Evolutionary conservation across 192 early-diverging fungal genomes (phyloP).

Genomic region (Coemansia sp.): DNA sequence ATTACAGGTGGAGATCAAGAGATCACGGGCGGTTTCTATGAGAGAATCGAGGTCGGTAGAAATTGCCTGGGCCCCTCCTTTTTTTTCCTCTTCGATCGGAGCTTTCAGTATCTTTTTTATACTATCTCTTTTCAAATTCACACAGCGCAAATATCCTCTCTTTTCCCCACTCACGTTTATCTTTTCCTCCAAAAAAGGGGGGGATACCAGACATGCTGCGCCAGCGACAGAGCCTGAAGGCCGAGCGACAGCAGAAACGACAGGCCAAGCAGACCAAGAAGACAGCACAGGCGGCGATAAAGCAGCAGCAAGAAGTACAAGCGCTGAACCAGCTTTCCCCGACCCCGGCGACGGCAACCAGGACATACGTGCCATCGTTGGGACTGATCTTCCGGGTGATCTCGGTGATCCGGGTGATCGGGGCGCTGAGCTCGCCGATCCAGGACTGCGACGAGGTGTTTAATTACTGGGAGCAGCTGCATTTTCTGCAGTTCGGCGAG

Average conservation of each 20-base stretch:
- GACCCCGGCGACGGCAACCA: neutral
- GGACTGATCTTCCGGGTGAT: constrained; percentile 13
- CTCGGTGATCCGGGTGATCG: constrained; percentile 15
- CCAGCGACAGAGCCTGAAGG: neutral
- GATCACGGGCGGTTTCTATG: too few relatives aligned
- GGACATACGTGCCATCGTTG: constrained; percentile 11
- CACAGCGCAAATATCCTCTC: too few relatives aligned
- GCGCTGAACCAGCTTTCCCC: neutral
- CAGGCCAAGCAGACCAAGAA: neutral
- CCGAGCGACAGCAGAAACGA: neutral
- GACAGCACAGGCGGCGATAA: neutral
- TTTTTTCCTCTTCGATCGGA: too few relatives aligned
- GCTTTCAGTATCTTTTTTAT: too few relatives aligned
- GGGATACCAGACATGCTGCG: neutral
- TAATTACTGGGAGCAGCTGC: constrained; percentile 96
- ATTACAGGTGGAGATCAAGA: too few relatives aligned
- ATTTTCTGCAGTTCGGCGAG: constrained; percentile 77
- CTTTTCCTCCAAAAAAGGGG: too few relatives aligned
- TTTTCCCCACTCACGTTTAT: neutral
- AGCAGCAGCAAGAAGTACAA: neutral
- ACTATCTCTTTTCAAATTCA: too few relatives aligned
- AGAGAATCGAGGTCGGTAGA: too few relatives aligned
- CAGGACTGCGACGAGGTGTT: constrained; percentile 68
- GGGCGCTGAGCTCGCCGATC: constrained; percentile 36
- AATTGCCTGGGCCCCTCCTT: too few relatives aligned